These are phyloP conservation scores for Camelina hispida DNA, from an alignment of 345 rosid genomes.

Conservation along the genomic window DNA sequence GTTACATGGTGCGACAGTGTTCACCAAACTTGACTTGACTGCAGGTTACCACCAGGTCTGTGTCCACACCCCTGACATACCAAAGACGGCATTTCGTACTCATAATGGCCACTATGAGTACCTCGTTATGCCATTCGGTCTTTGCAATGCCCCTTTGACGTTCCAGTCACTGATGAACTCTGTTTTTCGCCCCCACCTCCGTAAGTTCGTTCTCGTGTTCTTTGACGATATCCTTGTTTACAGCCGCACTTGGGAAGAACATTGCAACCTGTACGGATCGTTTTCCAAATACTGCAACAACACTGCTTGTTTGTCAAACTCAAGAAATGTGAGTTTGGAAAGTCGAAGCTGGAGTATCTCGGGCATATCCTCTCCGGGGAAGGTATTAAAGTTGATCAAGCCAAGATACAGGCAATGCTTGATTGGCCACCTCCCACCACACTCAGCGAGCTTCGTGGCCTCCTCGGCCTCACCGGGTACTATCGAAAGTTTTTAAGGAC, in stretches of 20 bases:
- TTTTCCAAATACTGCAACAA: neutral
- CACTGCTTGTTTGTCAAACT: neutral
- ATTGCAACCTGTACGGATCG: neutral
- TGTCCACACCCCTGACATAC: neutral
- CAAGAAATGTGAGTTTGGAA: neutral
- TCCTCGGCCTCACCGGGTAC: no score
- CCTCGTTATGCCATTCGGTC: neutral
- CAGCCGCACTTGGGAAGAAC: neutral
- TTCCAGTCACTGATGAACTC: neutral
- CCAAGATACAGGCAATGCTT: no score
- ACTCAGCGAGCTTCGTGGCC: no score
- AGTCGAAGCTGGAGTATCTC: no score
- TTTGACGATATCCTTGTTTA: neutral
- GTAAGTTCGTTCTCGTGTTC: neutral
- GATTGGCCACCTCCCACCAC: no score
- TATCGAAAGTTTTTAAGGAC: no score
- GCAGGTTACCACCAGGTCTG: neutral
- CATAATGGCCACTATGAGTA: neutral
- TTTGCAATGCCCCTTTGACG: neutral
- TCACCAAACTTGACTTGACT: neutral
- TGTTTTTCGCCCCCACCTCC: neutral
- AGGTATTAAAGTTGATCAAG: no score
- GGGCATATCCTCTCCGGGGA: no score
- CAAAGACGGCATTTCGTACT: neutral
- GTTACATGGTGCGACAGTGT: neutral